Evolutionary conservation across 805 yeast species (phyloP), one percentile per base, ranked within the genome.

Genomic region (Brettanomyces bruxellensis): DNA sequence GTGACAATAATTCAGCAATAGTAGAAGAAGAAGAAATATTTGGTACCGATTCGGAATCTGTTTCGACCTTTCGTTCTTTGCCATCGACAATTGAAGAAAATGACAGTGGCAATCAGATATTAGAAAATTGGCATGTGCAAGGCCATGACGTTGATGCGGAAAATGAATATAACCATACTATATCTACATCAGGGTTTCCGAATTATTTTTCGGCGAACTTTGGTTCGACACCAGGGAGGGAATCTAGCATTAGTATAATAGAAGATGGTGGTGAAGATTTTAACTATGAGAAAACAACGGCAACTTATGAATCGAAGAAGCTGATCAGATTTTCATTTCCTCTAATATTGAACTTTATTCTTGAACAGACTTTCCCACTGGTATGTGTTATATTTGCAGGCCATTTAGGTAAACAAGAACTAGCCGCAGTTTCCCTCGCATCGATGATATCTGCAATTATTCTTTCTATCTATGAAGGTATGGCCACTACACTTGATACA

Each of bases 371-470:
- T 2, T 71, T 87, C 47, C 76, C 89, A 1, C 78, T 87, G 23
- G 86, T 86, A 1, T 83, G 93, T 4, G 82, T 87, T 18, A 78
- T 88, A 51, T 73, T 81, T 18, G 96, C 89, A 1, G 89, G 91
- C 3, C 78, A 80, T 55, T 65, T 85, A 45, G 93, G 93, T 4
- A 79, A 76, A 44, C 70, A 72, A 12, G 88, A 82, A 58, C 67
- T 85, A 43, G 91, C 90, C 6, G 91, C 88, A 11, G 86, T 82
- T 6, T 78, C 87, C 5, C 67, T 85, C 55, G 81, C 86, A 6
- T 76, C 87, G 18, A 84, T 84, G 90, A 82, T 90, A 2, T 86
- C 88, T 3, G 83, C 84, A 49, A 83, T 85, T 38, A 74, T 83
- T 1, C 73, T 82, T 50, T 87, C 89, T 25, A 73, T 84, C 1